Evolutionary conservation across 2,329 filamentous ascomycete species (phyloP), one percentile per base, ranked within the genome.

Genomic region (Calonectria ilicicola): DNA sequence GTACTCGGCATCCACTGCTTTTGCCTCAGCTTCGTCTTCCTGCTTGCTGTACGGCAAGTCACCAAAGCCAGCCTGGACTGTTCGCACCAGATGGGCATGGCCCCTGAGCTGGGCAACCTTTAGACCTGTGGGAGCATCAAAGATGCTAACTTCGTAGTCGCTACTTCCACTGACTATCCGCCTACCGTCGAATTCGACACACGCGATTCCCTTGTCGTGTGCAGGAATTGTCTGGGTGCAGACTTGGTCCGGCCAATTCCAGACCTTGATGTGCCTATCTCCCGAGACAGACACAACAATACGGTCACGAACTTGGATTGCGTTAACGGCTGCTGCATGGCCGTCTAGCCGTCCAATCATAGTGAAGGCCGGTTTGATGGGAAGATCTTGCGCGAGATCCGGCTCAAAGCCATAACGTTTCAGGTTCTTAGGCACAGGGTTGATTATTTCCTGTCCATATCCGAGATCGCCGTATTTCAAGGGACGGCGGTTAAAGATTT

Each of bases 151-250:
- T 47, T 97, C 96, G 81, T 97, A 95, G 83, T 99, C 97, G 78
- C 96, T 98, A 83, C 96, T 98, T 3, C 97, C 97, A 78, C 95
- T 98, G 65, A 99, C 95, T 74, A 99, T 97, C 23, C 97, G 91
- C 64, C 95, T 92, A 29, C 95, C 95, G 81, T 99, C 97, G 81
- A 97, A 98, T 83, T 99, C 96, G 19, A 99, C 96, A 82, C 97
- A 99, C 3, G 97, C 97, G 78, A 99, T 98, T 38, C 97, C 97
- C 82, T 99, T 99, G 75, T 91, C 91, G 80, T 99, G 97, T 2
- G 96, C 97, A 46, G 94, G 88, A 40, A 98, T 92, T 0, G 94
- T 98, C 78, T 94, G 91, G 53, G 90, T 89, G 82, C 94, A 96
- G 51, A 89, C 86, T 70, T 95, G 94, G 9, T 91, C 94, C 21